A percentile compares a stretch with the other conserved stretches of the same genome.
phyloP scores from a whole-genome alignment of 2,329 filamentous ascomycete species.

The Apiospora malaysiana region DNA sequence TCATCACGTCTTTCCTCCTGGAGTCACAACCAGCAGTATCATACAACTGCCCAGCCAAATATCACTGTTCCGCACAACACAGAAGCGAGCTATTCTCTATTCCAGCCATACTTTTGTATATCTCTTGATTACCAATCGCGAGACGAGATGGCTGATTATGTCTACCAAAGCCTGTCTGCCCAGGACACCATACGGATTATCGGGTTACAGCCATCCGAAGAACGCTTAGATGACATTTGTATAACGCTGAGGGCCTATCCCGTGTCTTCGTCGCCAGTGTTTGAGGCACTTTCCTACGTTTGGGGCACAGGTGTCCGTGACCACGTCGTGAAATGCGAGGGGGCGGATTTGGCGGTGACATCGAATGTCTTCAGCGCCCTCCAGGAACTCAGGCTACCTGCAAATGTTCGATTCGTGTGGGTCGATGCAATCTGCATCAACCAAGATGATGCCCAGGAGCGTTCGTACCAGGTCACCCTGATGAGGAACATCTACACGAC shows the following conservation, averaged over 20 bases:
- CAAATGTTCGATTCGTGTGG: constrained; percentile 27
- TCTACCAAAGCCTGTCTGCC: neutral
- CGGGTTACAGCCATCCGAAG: neutral
- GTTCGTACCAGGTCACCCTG: constrained; percentile 29
- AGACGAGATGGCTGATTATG: neutral
- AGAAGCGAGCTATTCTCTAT: too few species aligned
- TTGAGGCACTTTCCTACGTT: neutral
- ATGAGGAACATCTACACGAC: constrained; percentile 34
- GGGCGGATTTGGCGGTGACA: neutral
- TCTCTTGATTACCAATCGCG: neutral
- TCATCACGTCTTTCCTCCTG: too few species aligned
- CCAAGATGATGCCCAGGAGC: constrained; percentile 30
- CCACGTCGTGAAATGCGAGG: neutral
- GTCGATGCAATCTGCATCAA: constrained; percentile 35
- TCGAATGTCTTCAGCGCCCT: neutral
- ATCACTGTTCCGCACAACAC: too few species aligned
- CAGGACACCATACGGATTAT: neutral
- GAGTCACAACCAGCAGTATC: too few species aligned
- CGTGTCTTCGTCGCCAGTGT: neutral
- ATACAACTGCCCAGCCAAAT: too few species aligned
- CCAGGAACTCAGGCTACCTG: neutral
- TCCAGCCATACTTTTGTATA: too few species aligned
- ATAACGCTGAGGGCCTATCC: neutral
- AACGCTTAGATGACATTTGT: neutral
- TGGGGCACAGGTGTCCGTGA: neutral